Percentiles rank a stretch among this genome's conserved stretches.
Conservation (phyloP, 305 asterid genomes). For the Striga hermonthica region DNA sequence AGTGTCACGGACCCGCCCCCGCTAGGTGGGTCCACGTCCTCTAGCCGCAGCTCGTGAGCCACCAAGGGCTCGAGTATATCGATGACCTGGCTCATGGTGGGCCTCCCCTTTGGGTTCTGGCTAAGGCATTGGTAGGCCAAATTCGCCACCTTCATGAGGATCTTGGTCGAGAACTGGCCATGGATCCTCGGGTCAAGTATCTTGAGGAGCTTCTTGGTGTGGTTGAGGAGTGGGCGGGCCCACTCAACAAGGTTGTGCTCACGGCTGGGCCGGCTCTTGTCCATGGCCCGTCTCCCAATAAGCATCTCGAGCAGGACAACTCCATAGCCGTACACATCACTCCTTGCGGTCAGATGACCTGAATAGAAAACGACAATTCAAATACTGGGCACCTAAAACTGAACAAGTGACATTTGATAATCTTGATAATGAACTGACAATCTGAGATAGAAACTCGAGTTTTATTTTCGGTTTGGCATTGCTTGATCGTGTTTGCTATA, state of each 20-base stretch:
- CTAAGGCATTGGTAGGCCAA: constrained; percentile 80
- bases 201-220: constrained; percentile 60
- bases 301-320: constrained; percentile 90
- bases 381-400: too few species aligned
- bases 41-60: constrained; percentile 41
- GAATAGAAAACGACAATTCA: constrained; percentile 14
- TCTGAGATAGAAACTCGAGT: too few species aligned
- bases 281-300: constrained; percentile 78
- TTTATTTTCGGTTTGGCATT: too few species aligned
- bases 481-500: too few species aligned
- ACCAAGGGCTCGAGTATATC: constrained; percentile 76
- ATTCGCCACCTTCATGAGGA: constrained; percentile 62
- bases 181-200: constrained; percentile 77
- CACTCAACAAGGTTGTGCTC: constrained; percentile 93
- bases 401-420: too few species aligned
- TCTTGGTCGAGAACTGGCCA: constrained; percentile 63
- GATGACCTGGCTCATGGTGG: constrained; percentile 76
- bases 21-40: constrained; percentile 35
- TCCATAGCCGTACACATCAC: constrained; percentile 90
- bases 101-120: constrained; percentile 89
- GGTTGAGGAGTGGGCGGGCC: constrained; percentile 80
- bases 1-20: constrained; percentile 62
- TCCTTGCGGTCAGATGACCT: constrained; percentile 84
- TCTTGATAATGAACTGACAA: too few species aligned
- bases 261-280: constrained; percentile 77